These are phyloP conservation scores for Conticribra weissflogii DNA, from an alignment of 108 stramenopile genomes.

Conservation along the genomic window DNA sequence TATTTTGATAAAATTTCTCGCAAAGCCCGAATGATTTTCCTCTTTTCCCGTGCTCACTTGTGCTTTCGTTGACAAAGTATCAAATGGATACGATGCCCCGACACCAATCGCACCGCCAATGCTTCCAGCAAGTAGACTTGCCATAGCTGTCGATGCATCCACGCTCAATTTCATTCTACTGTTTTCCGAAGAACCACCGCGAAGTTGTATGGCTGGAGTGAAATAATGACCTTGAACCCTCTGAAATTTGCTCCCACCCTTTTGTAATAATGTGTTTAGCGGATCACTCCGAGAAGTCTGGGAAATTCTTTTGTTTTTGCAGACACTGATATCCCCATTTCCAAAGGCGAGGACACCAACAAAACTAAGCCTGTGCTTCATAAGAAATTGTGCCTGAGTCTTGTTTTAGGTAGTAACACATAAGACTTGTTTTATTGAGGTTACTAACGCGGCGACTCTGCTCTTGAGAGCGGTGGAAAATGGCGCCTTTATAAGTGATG, in stretches of 20 bases:
- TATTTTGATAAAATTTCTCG: constrained; percentile 31
- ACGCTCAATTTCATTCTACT: neutral
- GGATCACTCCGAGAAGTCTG: too few species aligned
- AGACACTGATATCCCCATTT: constrained; percentile 14
- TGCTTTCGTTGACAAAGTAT: constrained; percentile 58
- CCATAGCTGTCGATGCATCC: constrained; percentile 13
- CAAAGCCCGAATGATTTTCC: constrained; percentile 14
- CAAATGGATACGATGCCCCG: constrained; percentile 58
- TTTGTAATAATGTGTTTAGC: too few species aligned
- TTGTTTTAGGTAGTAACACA: too few species aligned
- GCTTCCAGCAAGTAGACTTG: constrained; percentile 51
- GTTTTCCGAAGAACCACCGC: constrained; percentile 12
- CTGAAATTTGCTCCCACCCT: too few species aligned
- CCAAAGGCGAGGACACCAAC: constrained; percentile 32
- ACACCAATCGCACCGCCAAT: constrained; percentile 67
- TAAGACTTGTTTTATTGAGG: too few species aligned
- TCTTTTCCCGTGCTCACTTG: constrained; percentile 44
- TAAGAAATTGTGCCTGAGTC: constrained; percentile 2
- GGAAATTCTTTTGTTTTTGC: constrained; percentile 3
- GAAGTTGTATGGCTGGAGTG: constrained; percentile 9
- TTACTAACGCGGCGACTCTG: too few species aligned
- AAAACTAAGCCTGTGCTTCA: constrained; percentile 33
- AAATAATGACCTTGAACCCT: constrained; percentile 3
- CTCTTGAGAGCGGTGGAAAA: too few species aligned
- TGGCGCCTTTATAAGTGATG: too few species aligned